Base-by-base conservation (phyloP, 139 green algal genomes). In the Volvox africanus region DNA sequence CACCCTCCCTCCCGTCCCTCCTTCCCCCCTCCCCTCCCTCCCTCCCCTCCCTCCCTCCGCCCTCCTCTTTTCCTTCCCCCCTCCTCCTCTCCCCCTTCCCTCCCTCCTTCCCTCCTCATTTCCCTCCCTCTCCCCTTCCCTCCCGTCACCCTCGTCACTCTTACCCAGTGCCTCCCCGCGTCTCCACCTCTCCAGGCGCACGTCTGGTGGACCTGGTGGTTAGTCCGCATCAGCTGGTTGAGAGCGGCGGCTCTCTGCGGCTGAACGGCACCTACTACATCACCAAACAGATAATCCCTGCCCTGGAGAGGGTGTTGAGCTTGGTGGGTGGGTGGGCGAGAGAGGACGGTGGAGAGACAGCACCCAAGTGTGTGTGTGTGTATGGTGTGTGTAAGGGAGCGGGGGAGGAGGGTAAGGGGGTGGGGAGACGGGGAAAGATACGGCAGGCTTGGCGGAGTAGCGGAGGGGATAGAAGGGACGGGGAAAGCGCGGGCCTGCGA, bases 221-320 rank as follows among this genome's bases (percentile, higher is more conserved):
- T 22, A 73, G 93, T 33, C 97, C 98, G 5, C 87, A 93, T 16
- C 94, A 80, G 36, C 90, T 99, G 91, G 89, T 99, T 73, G 95
- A 97, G 82, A 80, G 90, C 35, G 92, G 93, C 17, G 95, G 95
- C 24, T 69, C 65, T 21, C 91, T 99, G 86, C 94, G 97, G 14
- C 94, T 99, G 22, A 92, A 99, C 91, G 96, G 87, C 14, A 62
- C 82, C 3, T 99, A 99, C 95, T 99, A 99, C 96, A 98, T 99
- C 93, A 97, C 93, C 26, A 98, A 98, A 82, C 95, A 96, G 92
- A 99, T 99, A 91, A 96, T 99, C 20, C 98, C 98, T 19, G 95
- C 98, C 0, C 86, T 99, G 82, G 96, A 99, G 75, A 94, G 98
- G 35, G 91, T 98, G 84, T 90, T 99, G n/a, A 94, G 92, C 18